phyloP scores from a whole-genome alignment of 371 early-diverging fungal genomes.

The Rhizopus arrhizus region DNA sequence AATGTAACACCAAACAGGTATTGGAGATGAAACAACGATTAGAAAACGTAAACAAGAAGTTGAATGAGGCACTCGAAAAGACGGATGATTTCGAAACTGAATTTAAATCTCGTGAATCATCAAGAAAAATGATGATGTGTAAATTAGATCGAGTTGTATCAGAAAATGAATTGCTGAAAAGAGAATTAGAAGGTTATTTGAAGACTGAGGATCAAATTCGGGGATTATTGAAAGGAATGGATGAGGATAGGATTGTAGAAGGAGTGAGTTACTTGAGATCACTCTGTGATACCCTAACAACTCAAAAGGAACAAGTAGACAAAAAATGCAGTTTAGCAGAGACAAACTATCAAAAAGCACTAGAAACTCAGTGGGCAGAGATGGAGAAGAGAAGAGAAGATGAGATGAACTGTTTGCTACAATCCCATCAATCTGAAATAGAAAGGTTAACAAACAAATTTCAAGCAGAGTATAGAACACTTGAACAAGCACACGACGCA shows the following conservation, averaged over 20 bases:
- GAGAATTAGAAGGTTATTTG: conserved; percentile 26
- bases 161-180: conserved; percentile 18
- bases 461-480: neutral
- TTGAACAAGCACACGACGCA: neutral
- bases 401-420: neutral
- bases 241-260: neutral
- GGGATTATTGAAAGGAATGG: conserved; percentile 25
- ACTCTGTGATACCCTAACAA: neutral
- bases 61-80: neutral
- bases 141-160: neutral
- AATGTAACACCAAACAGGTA: neutral
- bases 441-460: no score
- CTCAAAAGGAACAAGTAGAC: no score
- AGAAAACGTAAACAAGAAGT: neutral
- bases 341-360: neutral
- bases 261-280: neutral
- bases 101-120: neutral
- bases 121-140: neutral
- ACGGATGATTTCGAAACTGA: neutral
- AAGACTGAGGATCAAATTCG: conserved; percentile 24
- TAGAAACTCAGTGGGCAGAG: neutral
- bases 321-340: no score
- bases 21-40: neutral
- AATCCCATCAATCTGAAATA: neutral
- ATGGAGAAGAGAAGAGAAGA: neutral